Evolutionary conservation across 805 yeast genomes (phyloP), one percentile per base, ranked within the genome.

Genomic region (Geotrichum ghanense): DNA sequence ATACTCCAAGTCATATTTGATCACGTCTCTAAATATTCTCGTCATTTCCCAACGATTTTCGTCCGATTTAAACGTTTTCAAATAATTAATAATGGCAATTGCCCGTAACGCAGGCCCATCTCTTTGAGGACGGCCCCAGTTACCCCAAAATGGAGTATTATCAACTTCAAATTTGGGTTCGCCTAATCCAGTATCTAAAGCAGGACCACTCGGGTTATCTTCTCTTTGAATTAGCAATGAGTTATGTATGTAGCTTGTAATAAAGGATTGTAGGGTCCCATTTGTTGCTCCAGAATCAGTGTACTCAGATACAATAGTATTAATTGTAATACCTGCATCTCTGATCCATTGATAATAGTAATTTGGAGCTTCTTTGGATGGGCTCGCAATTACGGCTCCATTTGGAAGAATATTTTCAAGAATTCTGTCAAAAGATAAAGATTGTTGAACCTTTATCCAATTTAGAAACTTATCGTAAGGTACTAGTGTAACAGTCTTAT

Each of bases 121-220:
- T 50, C 87, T 74, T 64, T 90, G 97, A 1, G 97, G 97, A 54
- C 97, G 71, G 1, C 97, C 97, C 97, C 97, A 90, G 27, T 68
- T 61, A 2, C 67, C 79, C 3, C 62, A 61, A 56, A 83, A 90
- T 1, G 83, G 69, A 0, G 76, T 56, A 21, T 82, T 80, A 59
- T 86, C 75, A 3, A 79, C 76, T 60, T 72, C 61, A 59, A 83
- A 90, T 62, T 90, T 90, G 5, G 97, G 97, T 61, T 90, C 97
- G 1, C 97, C 97, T 26, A 89, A 68, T 1, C 85, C 87, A 6
- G 50, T 58, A 14, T 51, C 50, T 7, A 40, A 23, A 25, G 53
- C 62, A 1, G 62, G 58, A 0, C 97, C 97, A 9, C 88, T 78
- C 22, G 75, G 77, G 59, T 87, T 90, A 42, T 69, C 66, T 1